Evolutionary conservation across 148 eudicot genomes (phyloP), one percentile per base, ranked within the genome.

Genomic region (Pharnaceum exiguum): DNA sequence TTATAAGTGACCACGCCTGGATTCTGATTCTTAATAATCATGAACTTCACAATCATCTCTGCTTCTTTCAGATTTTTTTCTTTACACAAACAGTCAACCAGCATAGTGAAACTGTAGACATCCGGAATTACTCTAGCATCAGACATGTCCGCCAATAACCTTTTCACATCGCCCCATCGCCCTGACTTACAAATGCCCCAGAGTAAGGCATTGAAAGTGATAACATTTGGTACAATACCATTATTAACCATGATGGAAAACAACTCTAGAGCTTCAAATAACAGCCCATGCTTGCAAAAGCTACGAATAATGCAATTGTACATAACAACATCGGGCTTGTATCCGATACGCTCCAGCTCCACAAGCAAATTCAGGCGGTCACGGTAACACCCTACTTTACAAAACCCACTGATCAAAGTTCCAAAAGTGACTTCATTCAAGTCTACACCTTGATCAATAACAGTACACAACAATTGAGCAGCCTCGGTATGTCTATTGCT

Each of bases 281-380:
- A 22, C 15, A 55, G 60, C 31, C 67, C 66, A 2, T 46, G 59
- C 63, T 75, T 75, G 48, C 74, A 71, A 46, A 79, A 71, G 38
- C 75, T 32, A 13, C 71, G 63, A 40, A 75, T 71, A 37, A 66
- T 43, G 6, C 53, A 43, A 68, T 36, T 56, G 51, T 79, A 79
- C 3, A 2, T 24, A 22, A 56, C 51, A 30, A 78, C 37, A 67
- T 63, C 43, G 3, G 70, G 76, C 37, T 68, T 62, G 5, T 39
- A 25, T 30, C 60, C 52, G 18, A 24, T 44, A 53, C 23, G 7
- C 36, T 26, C 22, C 40, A 61, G 46, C 28, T 60, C 46, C 54
- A 42, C 44, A 29, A 53, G 40, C 21, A 62, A 21, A 48, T 47
- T 15, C 22, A 44, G 39, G 59, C 18, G 51, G 7, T 54, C 46